Evolutionary conservation across 2,329 filamentous ascomycete genomes (phyloP).

Genomic region (Hawksworthiomyces lignivorus): DNA sequence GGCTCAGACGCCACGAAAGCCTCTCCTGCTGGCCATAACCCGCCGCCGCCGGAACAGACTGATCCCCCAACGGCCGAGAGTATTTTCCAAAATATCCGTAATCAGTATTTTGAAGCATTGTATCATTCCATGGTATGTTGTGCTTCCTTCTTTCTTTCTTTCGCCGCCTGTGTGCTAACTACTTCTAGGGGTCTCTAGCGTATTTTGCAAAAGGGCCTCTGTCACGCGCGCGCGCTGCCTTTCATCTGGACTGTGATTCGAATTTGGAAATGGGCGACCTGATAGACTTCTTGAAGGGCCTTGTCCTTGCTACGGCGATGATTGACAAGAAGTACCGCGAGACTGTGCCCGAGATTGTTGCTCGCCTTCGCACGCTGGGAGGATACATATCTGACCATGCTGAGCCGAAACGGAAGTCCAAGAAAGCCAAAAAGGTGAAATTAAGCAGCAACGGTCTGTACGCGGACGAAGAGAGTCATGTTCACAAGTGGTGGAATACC

Average conservation of each 20-base stretch:
- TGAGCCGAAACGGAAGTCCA: constrained; percentile 30
- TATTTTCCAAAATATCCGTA: constrained; percentile 52
- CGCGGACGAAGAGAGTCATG: constrained; percentile 53
- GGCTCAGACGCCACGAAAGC: constrained; percentile 5
- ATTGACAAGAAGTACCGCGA: constrained; percentile 78
- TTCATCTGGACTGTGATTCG: constrained; percentile 54
- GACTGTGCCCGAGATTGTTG: constrained; percentile 55
- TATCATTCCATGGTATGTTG: constrained; percentile 53
- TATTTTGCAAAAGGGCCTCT: constrained; percentile 80
- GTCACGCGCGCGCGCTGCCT: constrained; percentile 64
- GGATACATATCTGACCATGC: constrained; percentile 45
- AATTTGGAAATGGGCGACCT: constrained; percentile 56
- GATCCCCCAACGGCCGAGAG: constrained; percentile 36
- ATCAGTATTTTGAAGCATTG: constrained; percentile 51
- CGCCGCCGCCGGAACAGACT: neutral
- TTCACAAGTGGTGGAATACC: constrained; percentile 63
- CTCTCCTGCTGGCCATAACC: neutral
- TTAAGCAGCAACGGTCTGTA: constrained; percentile 63
- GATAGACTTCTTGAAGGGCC: constrained; percentile 58
- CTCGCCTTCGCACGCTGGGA: constrained; percentile 44
- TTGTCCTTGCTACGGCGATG: constrained; percentile 57
- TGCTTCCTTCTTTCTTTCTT: constrained; percentile 6
- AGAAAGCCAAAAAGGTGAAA: constrained; percentile 56
- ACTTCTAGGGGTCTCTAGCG: constrained; percentile 59
- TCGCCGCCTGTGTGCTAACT: constrained; percentile 4